Evolutionary conservation across 2,329 filamentous ascomycete genomes (phyloP).

Genomic region (Sporothrix sp.): DNA sequence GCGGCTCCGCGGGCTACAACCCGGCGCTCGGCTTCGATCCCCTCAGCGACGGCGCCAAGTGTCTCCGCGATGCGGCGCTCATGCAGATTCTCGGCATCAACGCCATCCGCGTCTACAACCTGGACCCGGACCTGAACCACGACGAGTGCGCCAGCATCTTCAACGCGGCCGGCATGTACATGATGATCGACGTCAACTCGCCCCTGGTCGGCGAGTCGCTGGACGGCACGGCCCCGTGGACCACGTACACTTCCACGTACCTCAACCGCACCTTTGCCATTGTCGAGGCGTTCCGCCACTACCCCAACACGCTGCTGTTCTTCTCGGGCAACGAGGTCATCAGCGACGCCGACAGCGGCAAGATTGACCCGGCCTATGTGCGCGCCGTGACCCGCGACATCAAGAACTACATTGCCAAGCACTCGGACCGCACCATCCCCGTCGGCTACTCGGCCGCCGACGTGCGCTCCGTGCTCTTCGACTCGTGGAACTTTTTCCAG

Average conservation of each 20-base stretch:
- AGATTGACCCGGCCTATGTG: slow-evolving; percentile 57
- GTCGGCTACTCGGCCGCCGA: slow-evolving; percentile 76
- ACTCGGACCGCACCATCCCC: slow-evolving; percentile 57
- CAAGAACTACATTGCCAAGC: slow-evolving; percentile 69
- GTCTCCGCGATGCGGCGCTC: slow-evolving; percentile 54
- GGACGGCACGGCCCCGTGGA: slow-evolving; percentile 44
- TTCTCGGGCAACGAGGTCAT: slow-evolving; percentile 76
- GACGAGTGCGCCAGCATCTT: slow-evolving; percentile 59
- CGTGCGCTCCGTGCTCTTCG: slow-evolving; percentile 61
- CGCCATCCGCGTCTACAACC: slow-evolving; percentile 60
- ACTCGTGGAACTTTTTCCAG: slow-evolving; percentile 67
- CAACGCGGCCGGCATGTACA: slow-evolving; percentile 59
- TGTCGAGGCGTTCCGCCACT: slow-evolving; percentile 57
- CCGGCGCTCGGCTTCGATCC: slow-evolving; percentile 46
- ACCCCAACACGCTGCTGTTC: slow-evolving; percentile 60
- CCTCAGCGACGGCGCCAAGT: slow-evolving; percentile 47
- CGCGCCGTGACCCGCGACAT: slow-evolving; percentile 69
- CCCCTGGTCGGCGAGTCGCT: slow-evolving; percentile 50
- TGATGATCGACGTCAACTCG: slow-evolving; percentile 60
- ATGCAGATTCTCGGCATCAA: slow-evolving; percentile 57
- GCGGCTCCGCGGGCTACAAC: slow-evolving; percentile 53
- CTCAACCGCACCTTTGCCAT: slow-evolving; percentile 58
- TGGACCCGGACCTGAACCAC: slow-evolving; percentile 56
- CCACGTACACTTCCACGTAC: slow-evolving; percentile 47
- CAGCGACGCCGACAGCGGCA: slow-evolving; percentile 51